Base-by-base conservation (phyloP, 345 rosid genomes). In the Salix dunnii region DNA sequence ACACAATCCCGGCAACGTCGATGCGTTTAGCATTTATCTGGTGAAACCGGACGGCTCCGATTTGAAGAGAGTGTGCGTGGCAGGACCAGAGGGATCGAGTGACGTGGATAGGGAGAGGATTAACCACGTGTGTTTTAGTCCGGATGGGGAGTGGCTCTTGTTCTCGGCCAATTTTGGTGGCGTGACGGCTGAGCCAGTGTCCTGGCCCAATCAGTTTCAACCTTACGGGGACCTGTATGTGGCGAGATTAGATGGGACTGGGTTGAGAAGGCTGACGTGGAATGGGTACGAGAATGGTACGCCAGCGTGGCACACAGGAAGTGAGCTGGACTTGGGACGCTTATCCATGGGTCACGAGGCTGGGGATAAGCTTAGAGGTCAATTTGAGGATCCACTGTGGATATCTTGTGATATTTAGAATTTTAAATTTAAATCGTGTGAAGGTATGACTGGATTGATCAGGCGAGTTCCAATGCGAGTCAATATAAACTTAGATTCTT, bases 161-260 rank as follows among this genome's bases (percentile, higher is more conserved):
- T 91, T 95, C 69, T 5, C 35, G 35, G 35, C 35, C 35, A 33
- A 33, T 33, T 33, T 33, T 33, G 35, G 35, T 33, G 35, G 35
- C 35, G 35, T 33, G 40, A 85, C 84, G 70, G 94, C 91, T 0
- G 99, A 95, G 79, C 93, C 97, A 23, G 94, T 91, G 82, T 85
- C 97, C 73, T 42, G 67, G 74, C 96, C 99, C 38, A 91, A 91
- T 74, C 97, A 95, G 72, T 93, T 87, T 79, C 99, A 93, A 74
- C 97, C 99, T 3, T 91, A 91, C 10, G 99, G 99, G 0, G 97
- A 95, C 23, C 74, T 95, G 81, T 86, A 75, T 12, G 84, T 89
- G 81, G 77, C 70, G 71, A 89, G 85, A 73, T 23, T 84, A 72
- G 92, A 95, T 36, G 96, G 96, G 23, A 89, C 88, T 5, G 96